Evolutionary conservation across 2,329 filamentous ascomycete species (phyloP), one percentile per base, ranked within the genome.

Genomic region (Arthrocladium fulminans): DNA sequence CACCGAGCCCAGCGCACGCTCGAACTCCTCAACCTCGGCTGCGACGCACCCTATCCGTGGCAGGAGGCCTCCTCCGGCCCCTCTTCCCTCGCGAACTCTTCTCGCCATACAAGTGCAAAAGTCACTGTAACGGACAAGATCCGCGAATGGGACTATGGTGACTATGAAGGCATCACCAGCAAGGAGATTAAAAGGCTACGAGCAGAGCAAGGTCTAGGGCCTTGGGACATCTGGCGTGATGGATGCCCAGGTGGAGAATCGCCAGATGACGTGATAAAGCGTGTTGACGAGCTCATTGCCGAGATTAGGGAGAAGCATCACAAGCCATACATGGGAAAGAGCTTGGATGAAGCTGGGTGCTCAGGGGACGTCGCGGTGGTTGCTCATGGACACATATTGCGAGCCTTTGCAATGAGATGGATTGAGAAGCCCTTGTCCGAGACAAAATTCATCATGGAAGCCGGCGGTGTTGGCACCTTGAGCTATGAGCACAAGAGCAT

Each of bases 371-470:
- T 90, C 15, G 65, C 90, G 20, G 73, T 95, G 42, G 87, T 96
- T 4, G 89, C 87, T 19, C 89, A 96, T 63, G 89, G 89, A 0
- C 89, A 95, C 68, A 90, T 95, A 49, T 70, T 96, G 46, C 75
- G 89, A 13, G 86, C 87, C 0, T 88, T 96, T 64, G 88, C 89
- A 5, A 86, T 90, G 73, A 76, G 88, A 25, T 96, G 89, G 89
- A 76, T 82, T 0, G 79, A 80, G 0, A 84, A 84, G 69, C 73
- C 78, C 10, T 71, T 96, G 50, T 76, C 79, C 47, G 82, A 88
- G 43, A 88, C 87, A 32, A 78, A 81, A 4, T 80, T 96, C 63
- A 73, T 95, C 52, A 70, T 96, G n/a, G 89, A 96, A 64, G 85
- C 87, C 4, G 87, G 87, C n/a, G 87, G 86, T 56, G 81, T 92